phyloP scores from a whole-genome alignment of 306 rosid genomes.

The Citrullus mucosospermus region DNA sequence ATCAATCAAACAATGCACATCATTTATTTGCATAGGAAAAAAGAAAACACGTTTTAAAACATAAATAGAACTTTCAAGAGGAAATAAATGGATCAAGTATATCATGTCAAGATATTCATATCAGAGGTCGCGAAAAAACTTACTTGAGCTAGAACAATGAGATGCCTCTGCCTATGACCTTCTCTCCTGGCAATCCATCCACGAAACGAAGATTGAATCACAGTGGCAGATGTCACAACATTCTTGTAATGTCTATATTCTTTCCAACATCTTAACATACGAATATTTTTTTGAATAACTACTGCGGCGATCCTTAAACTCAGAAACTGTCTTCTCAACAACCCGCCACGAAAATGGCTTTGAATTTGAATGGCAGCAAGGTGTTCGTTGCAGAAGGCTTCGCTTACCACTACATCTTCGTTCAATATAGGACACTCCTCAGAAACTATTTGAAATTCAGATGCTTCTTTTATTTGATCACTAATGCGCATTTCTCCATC shows the following conservation, averaged over 20 bases:
- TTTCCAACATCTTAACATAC: constrained; percentile 54
- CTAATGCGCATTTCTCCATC: constrained; percentile 15
- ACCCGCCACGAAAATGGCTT: constrained; percentile 42
- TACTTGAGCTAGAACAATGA: constrained; percentile 61
- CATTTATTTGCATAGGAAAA: background rate
- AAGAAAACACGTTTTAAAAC: background rate
- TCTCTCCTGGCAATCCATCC: constrained; percentile 53
- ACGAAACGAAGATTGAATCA: constrained; percentile 57
- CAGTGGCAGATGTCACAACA: constrained; percentile 29
- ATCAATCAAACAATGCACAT: background rate
- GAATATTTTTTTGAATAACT: constrained; percentile 48
- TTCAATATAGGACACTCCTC: constrained; percentile 26
- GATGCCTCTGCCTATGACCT: constrained; percentile 28
- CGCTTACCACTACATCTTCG: background rate
- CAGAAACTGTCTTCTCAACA: constrained; percentile 38
- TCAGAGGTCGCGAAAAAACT: constrained; percentile 9
- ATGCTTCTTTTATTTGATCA: constrained; percentile 30
- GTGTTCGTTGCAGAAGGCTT: constrained; percentile 21
- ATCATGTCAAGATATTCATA: constrained; percentile 6
- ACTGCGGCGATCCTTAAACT: constrained; percentile 39
- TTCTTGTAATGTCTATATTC: constrained; percentile 33
- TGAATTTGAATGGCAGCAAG: constrained; percentile 52
- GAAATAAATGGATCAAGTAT: constrained; percentile 1
- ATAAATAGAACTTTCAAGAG: background rate
- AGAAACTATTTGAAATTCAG: constrained; percentile 34